Conservation (phyloP, 2,329 filamentous ascomycete species). For the Scytalidium lignicola region DNA sequence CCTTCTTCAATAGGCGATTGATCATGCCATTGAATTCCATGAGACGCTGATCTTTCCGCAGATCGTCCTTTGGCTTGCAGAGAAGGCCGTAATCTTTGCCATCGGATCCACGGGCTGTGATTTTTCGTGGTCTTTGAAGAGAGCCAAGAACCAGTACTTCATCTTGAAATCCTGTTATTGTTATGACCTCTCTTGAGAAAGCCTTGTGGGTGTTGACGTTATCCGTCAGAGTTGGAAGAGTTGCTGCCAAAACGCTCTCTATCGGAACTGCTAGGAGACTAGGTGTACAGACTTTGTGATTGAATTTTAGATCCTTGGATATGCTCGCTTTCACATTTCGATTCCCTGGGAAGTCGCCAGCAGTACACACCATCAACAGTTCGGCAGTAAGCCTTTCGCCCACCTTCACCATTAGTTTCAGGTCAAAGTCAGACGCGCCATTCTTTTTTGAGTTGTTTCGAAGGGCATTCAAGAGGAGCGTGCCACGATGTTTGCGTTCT, state of each 20-base stretch:
- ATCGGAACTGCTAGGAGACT: constrained; percentile 85
- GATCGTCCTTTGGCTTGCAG: constrained; percentile 96
- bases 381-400: constrained; percentile 82
- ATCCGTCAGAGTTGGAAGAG: constrained; percentile 69
- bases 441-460: constrained; percentile 42
- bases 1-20: constrained; percentile 86
- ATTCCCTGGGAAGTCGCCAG: constrained; percentile 66
- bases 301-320: constrained; percentile 73
- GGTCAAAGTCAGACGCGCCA: constrained; percentile 49
- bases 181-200: constrained; percentile 81
- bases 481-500: constrained; percentile 56
- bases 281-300: constrained; percentile 71
- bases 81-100: constrained; percentile 84
- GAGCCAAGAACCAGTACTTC: constrained; percentile 88
- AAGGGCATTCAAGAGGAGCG: constrained; percentile 46
- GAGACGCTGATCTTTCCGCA: constrained; percentile 92
- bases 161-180: constrained; percentile 74
- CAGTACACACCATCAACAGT: constrained; percentile 74
- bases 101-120: constrained; percentile 84
- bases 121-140: constrained; percentile 83
- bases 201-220: constrained; percentile 73
- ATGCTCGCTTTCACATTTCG: constrained; percentile 67
- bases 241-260: constrained; percentile 77
- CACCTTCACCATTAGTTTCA: constrained; percentile 67
- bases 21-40: constrained; percentile 99